phyloP scores from a whole-genome alignment of 495 filamentous ascomycete species.

The Neohortaea acidophila region DNA sequence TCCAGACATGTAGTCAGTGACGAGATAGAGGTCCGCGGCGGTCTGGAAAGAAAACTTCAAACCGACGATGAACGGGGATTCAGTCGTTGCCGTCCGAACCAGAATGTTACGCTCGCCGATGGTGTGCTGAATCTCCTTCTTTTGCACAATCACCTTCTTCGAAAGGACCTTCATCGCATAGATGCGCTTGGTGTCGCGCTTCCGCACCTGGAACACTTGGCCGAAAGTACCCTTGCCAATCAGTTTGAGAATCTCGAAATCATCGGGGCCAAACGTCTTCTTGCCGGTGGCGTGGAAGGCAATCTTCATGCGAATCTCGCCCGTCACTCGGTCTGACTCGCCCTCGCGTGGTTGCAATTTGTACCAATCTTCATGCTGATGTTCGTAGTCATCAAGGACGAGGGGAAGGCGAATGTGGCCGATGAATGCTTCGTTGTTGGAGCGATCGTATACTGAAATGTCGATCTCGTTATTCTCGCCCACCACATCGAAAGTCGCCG shows the following conservation, averaged over 20 bases:
- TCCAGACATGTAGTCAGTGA: conserved; percentile 99
- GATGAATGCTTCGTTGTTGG: conserved; percentile 73
- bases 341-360: conserved; percentile 51
- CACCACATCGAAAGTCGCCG: conserved; percentile 89
- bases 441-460: conserved; percentile 82
- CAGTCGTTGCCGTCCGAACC: conserved; percentile 85
- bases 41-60: conserved; percentile 99
- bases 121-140: conserved; percentile 96
- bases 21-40: conserved; percentile 86
- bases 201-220: conserved; percentile 98
- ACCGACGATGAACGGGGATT: conserved; percentile 95
- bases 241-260: conserved; percentile 88
- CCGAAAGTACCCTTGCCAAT: conserved; percentile 97
- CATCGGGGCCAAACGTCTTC: conserved; percentile 88
- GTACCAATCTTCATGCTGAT: conserved; percentile 71
- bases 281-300: conserved; percentile 78
- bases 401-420: conserved; percentile 68
- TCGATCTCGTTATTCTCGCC: conserved; percentile 84
- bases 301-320: conserved; percentile 81
- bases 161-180: conserved; percentile 99
- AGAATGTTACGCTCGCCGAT: conserved; percentile 94
- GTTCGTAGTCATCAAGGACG: conserved; percentile 41
- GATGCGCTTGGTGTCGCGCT: conserved; percentile 88
- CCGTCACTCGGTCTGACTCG: conserved; percentile 56
- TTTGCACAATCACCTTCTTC: conserved; percentile 99